phyloP scores from a whole-genome alignment of 192 early-diverging fungal species.

The Entomortierella parvispora region DNA sequence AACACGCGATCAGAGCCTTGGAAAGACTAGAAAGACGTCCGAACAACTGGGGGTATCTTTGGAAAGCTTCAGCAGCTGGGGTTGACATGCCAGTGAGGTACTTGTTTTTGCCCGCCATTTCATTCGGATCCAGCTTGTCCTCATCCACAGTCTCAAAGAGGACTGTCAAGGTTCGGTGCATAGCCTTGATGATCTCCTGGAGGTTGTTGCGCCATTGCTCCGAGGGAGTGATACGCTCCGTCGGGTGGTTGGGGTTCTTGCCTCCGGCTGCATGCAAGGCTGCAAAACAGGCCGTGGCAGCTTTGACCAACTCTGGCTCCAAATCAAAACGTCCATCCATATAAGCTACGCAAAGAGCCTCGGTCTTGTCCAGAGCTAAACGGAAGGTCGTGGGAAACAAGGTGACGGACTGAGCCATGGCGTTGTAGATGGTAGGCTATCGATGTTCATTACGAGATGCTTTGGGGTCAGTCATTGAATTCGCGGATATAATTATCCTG shows the following conservation, averaged over 20 bases:
- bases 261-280: conserved; percentile 50
- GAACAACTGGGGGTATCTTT: conserved; percentile 27
- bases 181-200: conserved; percentile 56
- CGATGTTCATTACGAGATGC: no score
- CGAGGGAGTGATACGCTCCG: conserved; percentile 38
- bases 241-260: conserved; percentile 52
- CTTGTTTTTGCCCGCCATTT: conserved; percentile 53
- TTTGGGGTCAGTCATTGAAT: no score
- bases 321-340: conserved; percentile 57
- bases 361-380: conserved; percentile 52
- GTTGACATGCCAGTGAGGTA: conserved; percentile 51
- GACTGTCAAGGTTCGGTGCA: conserved; percentile 55
- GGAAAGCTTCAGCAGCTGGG: conserved; percentile 48
- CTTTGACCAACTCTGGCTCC: conserved; percentile 36
- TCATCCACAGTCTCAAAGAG: conserved; percentile 64
- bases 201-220: conserved; percentile 58
- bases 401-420: conserved; percentile 54
- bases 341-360: conserved; percentile 59
- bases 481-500: no score
- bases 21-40: conserved; percentile 29
- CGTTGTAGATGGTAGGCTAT: conserved; percentile 55
- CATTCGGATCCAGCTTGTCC: conserved; percentile 44
- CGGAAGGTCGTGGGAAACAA: conserved; percentile 62
- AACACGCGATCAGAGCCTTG: conserved; percentile 15
- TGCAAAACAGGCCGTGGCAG: conserved; percentile 55